Conservation (phyloP, 345 rosid genomes). For the Hypericum perforatum region DNA sequence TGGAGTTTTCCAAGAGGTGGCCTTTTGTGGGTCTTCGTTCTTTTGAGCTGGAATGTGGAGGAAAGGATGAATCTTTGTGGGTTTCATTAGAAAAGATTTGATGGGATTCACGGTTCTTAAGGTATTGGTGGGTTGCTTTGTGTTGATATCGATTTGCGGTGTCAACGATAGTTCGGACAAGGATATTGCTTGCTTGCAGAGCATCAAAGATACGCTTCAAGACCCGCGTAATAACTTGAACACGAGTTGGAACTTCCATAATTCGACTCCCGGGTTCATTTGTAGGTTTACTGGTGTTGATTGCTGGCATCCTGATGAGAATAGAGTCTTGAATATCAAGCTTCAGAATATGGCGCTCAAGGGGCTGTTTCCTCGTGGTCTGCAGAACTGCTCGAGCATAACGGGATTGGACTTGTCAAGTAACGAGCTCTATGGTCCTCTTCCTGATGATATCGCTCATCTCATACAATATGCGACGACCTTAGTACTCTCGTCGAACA, state of each 20-base stretch:
- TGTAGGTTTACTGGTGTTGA: not conserved
- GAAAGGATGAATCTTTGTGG: too few relatives aligned
- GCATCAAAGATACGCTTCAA: not conserved
- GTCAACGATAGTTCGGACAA: too few relatives aligned
- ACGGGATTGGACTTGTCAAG: not conserved
- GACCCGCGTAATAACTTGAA: not conserved
- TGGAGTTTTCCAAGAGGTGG: too few relatives aligned
- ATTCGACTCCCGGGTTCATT: not conserved
- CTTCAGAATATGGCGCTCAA: not conserved
- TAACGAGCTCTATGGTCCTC: not conserved
- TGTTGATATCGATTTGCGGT: too few relatives aligned
- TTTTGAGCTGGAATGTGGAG: too few relatives aligned
- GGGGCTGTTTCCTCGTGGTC: not conserved
- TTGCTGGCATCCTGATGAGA: constrained; percentile 3
- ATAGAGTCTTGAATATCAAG: not conserved
- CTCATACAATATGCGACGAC: not conserved
- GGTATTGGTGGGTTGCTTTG: too few relatives aligned
- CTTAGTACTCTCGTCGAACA: constrained; percentile 7
- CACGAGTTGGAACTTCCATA: constrained; percentile 1
- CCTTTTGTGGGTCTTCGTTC: too few relatives aligned
- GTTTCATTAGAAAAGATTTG: too few relatives aligned
- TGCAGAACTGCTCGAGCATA: not conserved
- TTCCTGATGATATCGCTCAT: not conserved
- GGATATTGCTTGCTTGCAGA: constrained; percentile 1
- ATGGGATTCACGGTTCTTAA: too few relatives aligned